Evolutionary conservation across 1,284 basidiomycete species (phyloP).

Genomic region (Pseudozyma pruni): DNA sequence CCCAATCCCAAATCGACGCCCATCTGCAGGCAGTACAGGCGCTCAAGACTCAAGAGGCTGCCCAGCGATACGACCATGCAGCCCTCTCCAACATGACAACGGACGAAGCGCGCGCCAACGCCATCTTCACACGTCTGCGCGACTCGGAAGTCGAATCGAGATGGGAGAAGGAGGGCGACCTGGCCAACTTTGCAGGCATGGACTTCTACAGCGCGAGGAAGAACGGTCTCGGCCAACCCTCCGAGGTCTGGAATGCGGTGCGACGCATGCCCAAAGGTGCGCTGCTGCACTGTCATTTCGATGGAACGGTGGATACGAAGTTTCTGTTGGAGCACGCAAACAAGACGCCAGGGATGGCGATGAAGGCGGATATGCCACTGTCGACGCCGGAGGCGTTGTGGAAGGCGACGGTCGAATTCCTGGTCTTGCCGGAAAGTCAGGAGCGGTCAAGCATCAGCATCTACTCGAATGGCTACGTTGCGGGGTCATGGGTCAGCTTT

Average conservation of each 20-base stretch:
- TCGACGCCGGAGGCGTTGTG: conserved; percentile 26
- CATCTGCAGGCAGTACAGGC: conserved; percentile 14
- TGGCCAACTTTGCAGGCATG: conserved; percentile 36
- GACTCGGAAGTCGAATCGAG: conserved; percentile 21
- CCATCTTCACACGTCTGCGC: conserved; percentile 22
- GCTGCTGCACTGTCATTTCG: conserved; percentile 58
- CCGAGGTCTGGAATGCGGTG: conserved; percentile 30
- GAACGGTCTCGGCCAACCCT: conserved; percentile 25
- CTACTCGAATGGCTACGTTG: conserved; percentile 36
- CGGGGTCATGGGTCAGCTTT: conserved; percentile 50
- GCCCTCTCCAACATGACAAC: conserved; percentile 17
- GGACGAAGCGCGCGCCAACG: conserved; percentile 27
- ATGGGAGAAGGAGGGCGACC: conserved; percentile 40
- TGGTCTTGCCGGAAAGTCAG: conserved; percentile 27
- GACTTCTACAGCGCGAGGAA: conserved; percentile 38
- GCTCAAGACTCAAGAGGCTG: conserved; percentile 31
- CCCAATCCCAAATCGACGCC: conserved; percentile 4
- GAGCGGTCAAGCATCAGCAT: conserved; percentile 21
- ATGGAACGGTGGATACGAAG: conserved; percentile 53
- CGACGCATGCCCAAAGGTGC: conserved; percentile 55
- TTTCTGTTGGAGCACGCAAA: conserved; percentile 42
- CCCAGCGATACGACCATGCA: conserved; percentile 45
- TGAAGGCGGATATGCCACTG: conserved; percentile 39
- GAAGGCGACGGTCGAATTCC: conserved; percentile 39
- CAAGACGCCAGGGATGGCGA: conserved; percentile 36